Conservation (phyloP, 495 filamentous ascomycete species). For the Umbilicaria muhlenbergii region DNA sequence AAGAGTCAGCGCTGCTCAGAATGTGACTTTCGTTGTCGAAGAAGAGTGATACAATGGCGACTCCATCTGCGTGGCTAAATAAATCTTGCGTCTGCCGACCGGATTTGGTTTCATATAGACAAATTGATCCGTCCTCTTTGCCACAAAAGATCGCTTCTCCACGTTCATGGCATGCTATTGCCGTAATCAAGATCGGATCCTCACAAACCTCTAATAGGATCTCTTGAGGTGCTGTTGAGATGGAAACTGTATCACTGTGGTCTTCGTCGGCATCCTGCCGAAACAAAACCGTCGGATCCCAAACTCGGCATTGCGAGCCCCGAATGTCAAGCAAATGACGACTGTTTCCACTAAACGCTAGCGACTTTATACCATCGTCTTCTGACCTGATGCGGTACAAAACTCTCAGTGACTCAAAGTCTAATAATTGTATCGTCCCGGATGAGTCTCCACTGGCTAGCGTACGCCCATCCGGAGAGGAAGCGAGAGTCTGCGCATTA, state of each 20-base stretch:
- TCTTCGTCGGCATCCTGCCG: slow-evolving; percentile 11
- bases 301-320: slow-evolving; percentile 19
- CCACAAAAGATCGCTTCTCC: slow-evolving; percentile 6
- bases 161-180: slow-evolving; percentile 1
- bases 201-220: slow-evolving; percentile 1
- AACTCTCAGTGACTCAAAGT: slow-evolving; percentile 20
- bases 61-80: slow-evolving; percentile 3
- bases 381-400: slow-evolving; percentile 17
- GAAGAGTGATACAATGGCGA: slow-evolving; percentile 2
- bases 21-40: slow-evolving; percentile 3
- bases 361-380: slow-evolving; percentile 10
- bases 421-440: slow-evolving; percentile 21
- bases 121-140: slow-evolving; percentile 9
- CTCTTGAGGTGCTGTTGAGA: slow-evolving; percentile 6
- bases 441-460: slow-evolving; percentile 12
- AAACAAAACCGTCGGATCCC: slow-evolving; percentile 14
- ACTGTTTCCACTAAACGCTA: slow-evolving; percentile 18
- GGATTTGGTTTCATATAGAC: slow-evolving; percentile 4
- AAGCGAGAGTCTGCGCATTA: slow-evolving; percentile 11
- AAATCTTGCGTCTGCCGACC: slow-evolving; percentile 4
- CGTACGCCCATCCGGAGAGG: slow-evolving; percentile 17
- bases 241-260: slow-evolving; percentile 9
- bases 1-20: slow-evolving; percentile 1
- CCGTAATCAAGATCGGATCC: not conserved
- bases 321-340: slow-evolving; percentile 19